Conservation (phyloP, 495 filamentous ascomycete genomes). For the Aspergillus hancockii region DNA sequence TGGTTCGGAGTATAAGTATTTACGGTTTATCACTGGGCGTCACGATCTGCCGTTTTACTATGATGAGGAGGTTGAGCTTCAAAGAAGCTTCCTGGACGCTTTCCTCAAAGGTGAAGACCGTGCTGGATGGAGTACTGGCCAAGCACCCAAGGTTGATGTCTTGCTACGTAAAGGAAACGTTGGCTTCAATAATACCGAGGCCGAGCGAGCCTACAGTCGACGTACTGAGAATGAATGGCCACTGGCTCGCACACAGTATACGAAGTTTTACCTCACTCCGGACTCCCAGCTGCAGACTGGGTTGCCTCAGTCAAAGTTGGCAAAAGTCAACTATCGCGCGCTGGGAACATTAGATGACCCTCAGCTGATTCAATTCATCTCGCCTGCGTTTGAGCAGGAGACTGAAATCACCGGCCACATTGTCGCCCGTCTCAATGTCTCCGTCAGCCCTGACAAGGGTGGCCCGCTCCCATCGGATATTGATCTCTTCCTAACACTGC, state of each 20-base stretch:
- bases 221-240: constrained; percentile 65
- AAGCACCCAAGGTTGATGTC: constrained; percentile 56
- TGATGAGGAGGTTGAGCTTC: constrained; percentile 61
- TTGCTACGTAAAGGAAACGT: constrained; percentile 62
- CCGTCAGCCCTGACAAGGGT: constrained; percentile 43
- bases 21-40: constrained; percentile 66
- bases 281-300: constrained; percentile 32
- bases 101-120: constrained; percentile 66
- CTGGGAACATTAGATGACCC: constrained; percentile 52
- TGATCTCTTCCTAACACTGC: constrained; percentile 65
- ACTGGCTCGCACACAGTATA: constrained; percentile 60
- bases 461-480: constrained; percentile 50
- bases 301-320: constrained; percentile 9
- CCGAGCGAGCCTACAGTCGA: constrained; percentile 50
- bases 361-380: constrained; percentile 53
- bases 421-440: constrained; percentile 61
- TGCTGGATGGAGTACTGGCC: constrained; percentile 59
- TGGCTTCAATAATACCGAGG: constrained; percentile 60
- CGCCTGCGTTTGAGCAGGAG: constrained; percentile 52
- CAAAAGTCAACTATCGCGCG: constrained; percentile 54
- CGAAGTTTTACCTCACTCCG: constrained; percentile 52
- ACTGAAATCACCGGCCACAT: constrained; percentile 69
- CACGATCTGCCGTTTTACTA: constrained; percentile 76
- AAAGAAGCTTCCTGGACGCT: constrained; percentile 65
- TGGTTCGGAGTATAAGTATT: constrained; percentile 62